A percentile compares a stretch with the other conserved stretches of the same genome.
phyloP scores from a whole-genome alignment of 768 basidiomycete genomes.

The Epithele typhae region DNA sequence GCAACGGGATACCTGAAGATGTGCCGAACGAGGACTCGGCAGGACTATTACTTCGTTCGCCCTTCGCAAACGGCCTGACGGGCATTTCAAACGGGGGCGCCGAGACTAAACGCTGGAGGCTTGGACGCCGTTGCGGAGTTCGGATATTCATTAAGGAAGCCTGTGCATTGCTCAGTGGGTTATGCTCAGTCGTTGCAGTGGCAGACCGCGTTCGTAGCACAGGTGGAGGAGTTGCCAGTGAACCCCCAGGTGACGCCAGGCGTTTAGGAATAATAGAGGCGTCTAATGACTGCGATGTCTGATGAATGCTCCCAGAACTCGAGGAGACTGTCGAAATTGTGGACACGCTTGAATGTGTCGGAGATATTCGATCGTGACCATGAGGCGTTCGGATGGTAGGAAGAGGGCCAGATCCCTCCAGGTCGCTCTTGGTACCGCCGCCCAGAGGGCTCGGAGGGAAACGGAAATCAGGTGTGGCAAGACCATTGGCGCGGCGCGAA shows the following conservation, averaged over 20 bases:
- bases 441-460: slow-evolving; percentile 26
- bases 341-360: slow-evolving; percentile 29
- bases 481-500: slow-evolving; percentile 3
- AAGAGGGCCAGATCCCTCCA: slow-evolving; percentile 6
- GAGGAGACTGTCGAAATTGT: slow-evolving; percentile 24
- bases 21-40: slow-evolving; percentile 22
- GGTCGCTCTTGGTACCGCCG: not conserved
- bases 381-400: slow-evolving; percentile 12
- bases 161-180: slow-evolving; percentile 3
- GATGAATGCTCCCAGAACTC: slow-evolving; percentile 39
- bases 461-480: slow-evolving; percentile 30
- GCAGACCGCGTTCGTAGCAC: slow-evolving; percentile 32
- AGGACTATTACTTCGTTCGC: slow-evolving; percentile 45
- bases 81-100: slow-evolving; percentile 54
- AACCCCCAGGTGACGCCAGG: slow-evolving; percentile 24
- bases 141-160: slow-evolving; percentile 11
- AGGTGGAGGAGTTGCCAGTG: slow-evolving; percentile 26
- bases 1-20: slow-evolving; percentile 26
- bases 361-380: slow-evolving; percentile 25
- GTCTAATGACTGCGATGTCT: slow-evolving; percentile 55
- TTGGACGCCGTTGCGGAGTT: slow-evolving; percentile 26
- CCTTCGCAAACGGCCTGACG: slow-evolving; percentile 40
- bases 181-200: slow-evolving; percentile 22
- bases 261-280: slow-evolving; percentile 27
- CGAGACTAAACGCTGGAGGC: slow-evolving; percentile 45